Conservation (phyloP, 345 rosid genomes). For the Syzygium grande region DNA sequence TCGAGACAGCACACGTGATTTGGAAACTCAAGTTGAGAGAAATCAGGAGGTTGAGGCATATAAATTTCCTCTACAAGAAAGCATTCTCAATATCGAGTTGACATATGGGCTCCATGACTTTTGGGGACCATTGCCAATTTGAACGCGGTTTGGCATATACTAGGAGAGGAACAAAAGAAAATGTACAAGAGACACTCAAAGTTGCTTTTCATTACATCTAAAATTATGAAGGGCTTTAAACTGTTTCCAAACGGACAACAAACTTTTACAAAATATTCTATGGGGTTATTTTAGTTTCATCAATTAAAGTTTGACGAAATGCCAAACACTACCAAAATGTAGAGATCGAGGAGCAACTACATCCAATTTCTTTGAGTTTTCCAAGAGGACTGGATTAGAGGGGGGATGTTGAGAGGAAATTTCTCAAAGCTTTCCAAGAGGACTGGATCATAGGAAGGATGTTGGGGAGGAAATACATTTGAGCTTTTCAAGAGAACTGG, state of each 20-base stretch:
- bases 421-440: not conserved
- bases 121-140: not conserved
- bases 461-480: not conserved
- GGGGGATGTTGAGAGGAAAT: not conserved
- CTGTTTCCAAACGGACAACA: not conserved
- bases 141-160: not conserved
- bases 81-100: not conserved
- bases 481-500: not conserved
- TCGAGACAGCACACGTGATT: not conserved
- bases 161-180: not conserved
- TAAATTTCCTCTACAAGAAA: not conserved
- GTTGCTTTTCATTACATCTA: not conserved
- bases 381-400: not conserved
- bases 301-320: not conserved
- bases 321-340: not conserved
- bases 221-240: not conserved
- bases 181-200: not conserved
- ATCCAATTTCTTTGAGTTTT: not conserved
- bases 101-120: not conserved
- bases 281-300: too few species aligned
- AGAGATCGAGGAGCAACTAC: not conserved
- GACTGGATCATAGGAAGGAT: not conserved
- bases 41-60: not conserved
- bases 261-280: not conserved
- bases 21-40: not conserved